These are phyloP conservation scores for Pichia californica DNA, from an alignment of 805 yeast genomes.

Conservation along the genomic window DNA sequence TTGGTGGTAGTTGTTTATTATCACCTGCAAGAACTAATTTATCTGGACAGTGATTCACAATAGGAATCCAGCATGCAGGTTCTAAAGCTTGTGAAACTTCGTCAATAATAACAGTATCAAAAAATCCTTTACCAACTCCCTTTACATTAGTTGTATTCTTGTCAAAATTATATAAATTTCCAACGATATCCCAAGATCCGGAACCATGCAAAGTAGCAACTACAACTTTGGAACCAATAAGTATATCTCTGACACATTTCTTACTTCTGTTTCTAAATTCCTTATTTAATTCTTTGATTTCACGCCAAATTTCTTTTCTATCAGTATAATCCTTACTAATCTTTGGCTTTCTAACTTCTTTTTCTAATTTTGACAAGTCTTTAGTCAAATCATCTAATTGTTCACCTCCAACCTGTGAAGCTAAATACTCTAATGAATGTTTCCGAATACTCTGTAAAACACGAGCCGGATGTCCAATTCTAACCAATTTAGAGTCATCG, in stretches of 20 bases:
- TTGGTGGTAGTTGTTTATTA: conserved; percentile 87
- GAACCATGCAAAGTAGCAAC: conserved; percentile 86
- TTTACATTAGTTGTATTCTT: conserved; percentile 12
- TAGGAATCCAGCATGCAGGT: conserved; percentile 95
- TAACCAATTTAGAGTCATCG: conserved; percentile 42
- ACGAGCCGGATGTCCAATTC: conserved; percentile 94
- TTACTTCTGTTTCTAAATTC: conserved; percentile 65
- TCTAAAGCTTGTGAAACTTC: conserved; percentile 93
- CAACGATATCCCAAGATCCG: conserved; percentile 62
- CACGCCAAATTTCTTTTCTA: conserved; percentile 58
- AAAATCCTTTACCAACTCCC: conserved; percentile 28
- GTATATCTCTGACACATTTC: conserved; percentile 51
- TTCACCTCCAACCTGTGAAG: conserved; percentile 51
- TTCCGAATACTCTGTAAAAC: conserved; percentile 51
- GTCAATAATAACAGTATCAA: conserved; percentile 83
- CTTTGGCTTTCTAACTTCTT: conserved; percentile 46
- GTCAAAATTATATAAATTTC: conserved; percentile 31
- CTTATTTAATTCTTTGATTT: conserved; percentile 59
- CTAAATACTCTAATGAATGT: conserved; percentile 72
- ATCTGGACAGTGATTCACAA: conserved; percentile 56
- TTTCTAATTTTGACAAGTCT: conserved; percentile 10
- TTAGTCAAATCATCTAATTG: conserved; percentile 46
- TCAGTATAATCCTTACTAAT: conserved; percentile 43
- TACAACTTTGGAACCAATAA: conserved; percentile 60
- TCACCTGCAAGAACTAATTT: conserved; percentile 86